A percentile compares a stretch with the other conserved stretches of the same genome.
Conservation (phyloP, 768 basidiomycete species). For the Pleurotus djamor region DNA sequence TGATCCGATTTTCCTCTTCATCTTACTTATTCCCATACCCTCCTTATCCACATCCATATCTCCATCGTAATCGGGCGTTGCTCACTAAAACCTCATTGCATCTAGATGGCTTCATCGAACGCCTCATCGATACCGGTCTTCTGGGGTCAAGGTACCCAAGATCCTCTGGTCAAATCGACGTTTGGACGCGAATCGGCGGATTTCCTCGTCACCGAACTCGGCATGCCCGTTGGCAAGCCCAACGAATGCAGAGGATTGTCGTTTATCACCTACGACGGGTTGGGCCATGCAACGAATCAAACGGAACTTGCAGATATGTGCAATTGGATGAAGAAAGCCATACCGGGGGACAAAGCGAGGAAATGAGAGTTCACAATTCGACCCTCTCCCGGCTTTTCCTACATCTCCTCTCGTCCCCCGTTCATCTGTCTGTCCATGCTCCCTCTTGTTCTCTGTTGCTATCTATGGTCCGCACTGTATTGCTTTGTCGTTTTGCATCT, state of each 20-base stretch:
- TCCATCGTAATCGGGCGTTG: slow-evolving; percentile 2
- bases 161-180: slow-evolving; percentile 66
- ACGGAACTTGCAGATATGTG: slow-evolving; percentile 71
- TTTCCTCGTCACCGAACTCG: slow-evolving; percentile 51
- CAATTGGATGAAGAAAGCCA: slow-evolving; percentile 62
- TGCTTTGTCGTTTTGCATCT: background rate
- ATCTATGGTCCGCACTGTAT: slow-evolving; percentile 6
- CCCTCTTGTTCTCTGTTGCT: background rate
- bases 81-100: slow-evolving; percentile 2
- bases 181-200: slow-evolving; percentile 55
- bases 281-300: slow-evolving; percentile 64
- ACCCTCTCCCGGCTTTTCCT: background rate
- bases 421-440: background rate
- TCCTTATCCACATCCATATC: slow-evolving; percentile 6
- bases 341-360: slow-evolving; percentile 29
- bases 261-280: slow-evolving; percentile 65
- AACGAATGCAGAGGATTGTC: slow-evolving; percentile 51
- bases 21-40: background rate
- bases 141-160: slow-evolving; percentile 81
- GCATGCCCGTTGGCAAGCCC: slow-evolving; percentile 40
- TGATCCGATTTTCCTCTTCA: slow-evolving; percentile 3
- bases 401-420: slow-evolving; percentile 5
- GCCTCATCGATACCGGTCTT: slow-evolving; percentile 72
- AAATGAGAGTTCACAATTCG: background rate
- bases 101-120: slow-evolving; percentile 59